Percentiles rank a stretch among this genome's conserved stretches.
These are phyloP conservation scores for Turnera subulata DNA, from an alignment of 345 rosid species.

Conservation along the genomic window DNA sequence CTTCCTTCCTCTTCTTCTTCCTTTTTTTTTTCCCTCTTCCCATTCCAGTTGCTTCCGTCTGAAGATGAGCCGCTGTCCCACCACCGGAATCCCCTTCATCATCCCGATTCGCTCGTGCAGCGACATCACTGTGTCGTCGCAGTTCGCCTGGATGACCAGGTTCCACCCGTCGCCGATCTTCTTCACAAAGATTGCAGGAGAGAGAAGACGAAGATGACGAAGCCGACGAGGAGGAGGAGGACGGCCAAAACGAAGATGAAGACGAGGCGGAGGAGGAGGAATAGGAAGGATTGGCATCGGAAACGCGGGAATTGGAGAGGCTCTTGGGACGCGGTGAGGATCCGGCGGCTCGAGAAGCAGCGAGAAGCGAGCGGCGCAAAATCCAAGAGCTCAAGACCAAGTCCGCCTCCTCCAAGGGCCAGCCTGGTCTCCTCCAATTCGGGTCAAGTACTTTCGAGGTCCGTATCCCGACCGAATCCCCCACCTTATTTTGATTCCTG, in stretches of 20 bases:
- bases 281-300: conserved; percentile 13
- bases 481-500: not conserved
- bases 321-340: conserved; percentile 74
- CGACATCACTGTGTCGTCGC: conserved; percentile 55
- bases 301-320: conserved; percentile 14
- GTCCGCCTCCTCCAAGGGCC: conserved; percentile 73
- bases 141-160: conserved; percentile 60
- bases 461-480: too few species aligned
- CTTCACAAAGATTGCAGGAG: conserved; percentile 68
- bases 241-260: conserved; percentile 12
- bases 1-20: too few species aligned
- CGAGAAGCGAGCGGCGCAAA: conserved; percentile 97
- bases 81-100: conserved; percentile 58
- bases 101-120: conserved; percentile 48
- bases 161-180: conserved; percentile 64
- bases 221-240: too few species aligned
- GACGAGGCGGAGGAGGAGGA: conserved; percentile 4
- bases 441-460: conserved; percentile 97
- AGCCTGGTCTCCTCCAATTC: conserved; percentile 96
- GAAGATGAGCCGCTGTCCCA: conserved; percentile 64
- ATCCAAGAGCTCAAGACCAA: conserved; percentile 91
- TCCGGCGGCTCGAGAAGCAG: conserved; percentile 96
- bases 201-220: too few species aligned
- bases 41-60: conserved; percentile 74
- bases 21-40: conserved; percentile 23